Evolutionary conservation across 306 rosid species (phyloP), one percentile per base, ranked within the genome.

Genomic region (Castanea sativa): DNA sequence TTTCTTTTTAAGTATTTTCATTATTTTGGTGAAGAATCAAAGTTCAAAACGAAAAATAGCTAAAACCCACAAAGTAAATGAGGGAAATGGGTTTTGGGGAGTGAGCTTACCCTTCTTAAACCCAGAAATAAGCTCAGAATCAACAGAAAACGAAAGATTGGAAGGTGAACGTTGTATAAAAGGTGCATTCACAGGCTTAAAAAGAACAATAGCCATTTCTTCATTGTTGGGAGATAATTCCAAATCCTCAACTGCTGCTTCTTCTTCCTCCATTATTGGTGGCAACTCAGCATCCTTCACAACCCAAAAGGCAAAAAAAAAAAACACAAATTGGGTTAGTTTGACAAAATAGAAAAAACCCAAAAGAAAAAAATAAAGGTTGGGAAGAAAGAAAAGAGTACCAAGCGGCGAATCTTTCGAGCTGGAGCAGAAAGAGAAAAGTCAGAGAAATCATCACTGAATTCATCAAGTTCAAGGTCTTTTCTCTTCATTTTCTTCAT

Each of bases 331-430:
- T 49, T 49, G 5, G 53, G 15, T 49, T 49, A 10, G 16, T 13
- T 21, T 5, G 33, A 21, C 9, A 55, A 21, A 8, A 4, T 21
- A 68, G 16, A 38, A 16, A 58, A 27, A 11, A 32, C 49, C 5
- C 1, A 29, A n/a, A 23, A 23, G 0, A 3, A 43, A 29, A 30
- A n/a, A 4, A 18, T 4, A 72, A 35, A 14, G 5, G 1, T 1
- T 8, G 57, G 4, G 8, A 3, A 4, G 16, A 29, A 69, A 41
- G 21, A 21, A 43, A 29, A 45, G 19, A 11, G 43, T 77, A 91
- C 97, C 81, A 95, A 88, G 73, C 99, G 97, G 77, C 99, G 99
- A 85, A 92, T 92, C 90, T 95, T 95, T 43, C 90, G 86, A 12
- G 98, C 91, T 0, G 97, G 93, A n/a, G 97, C 88, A 32, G 91